Percentiles rank a stretch among this genome's conserved stretches.
These are phyloP conservation scores for Teratosphaeria nubilosa DNA, from an alignment of 2,329 filamentous ascomycete genomes.

Conservation along the genomic window DNA sequence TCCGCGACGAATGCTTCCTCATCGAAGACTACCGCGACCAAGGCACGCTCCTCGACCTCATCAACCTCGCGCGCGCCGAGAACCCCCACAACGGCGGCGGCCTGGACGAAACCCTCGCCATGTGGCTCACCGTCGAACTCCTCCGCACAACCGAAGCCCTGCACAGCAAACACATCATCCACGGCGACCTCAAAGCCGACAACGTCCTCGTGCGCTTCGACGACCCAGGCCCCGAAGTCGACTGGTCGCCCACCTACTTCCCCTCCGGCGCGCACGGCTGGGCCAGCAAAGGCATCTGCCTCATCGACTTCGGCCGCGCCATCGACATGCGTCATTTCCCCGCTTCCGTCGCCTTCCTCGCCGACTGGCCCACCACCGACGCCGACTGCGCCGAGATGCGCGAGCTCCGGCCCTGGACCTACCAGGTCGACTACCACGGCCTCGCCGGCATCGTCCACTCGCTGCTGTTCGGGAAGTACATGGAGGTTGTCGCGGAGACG, in stretches of 20 bases:
- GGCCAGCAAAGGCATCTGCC: slow-evolving; percentile 64
- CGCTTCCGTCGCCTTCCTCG: slow-evolving; percentile 73
- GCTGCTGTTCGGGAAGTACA: slow-evolving; percentile 88
- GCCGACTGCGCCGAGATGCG: slow-evolving; percentile 94
- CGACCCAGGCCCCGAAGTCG: slow-evolving; percentile 27
- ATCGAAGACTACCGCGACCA: slow-evolving; percentile 80
- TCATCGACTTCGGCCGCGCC: slow-evolving; percentile 90
- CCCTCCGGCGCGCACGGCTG: slow-evolving; percentile 69
- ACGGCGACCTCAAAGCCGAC: slow-evolving; percentile 91
- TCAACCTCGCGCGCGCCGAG: slow-evolving; percentile 67
- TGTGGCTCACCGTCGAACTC: slow-evolving; percentile 92
- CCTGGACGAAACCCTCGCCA: slow-evolving; percentile 83
- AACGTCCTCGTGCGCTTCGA: slow-evolving; percentile 87
- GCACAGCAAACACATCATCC: slow-evolving; percentile 68
- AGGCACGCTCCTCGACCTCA: slow-evolving; percentile 86
- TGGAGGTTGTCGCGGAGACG: slow-evolving; percentile 57
- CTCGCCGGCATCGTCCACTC: slow-evolving; percentile 80
- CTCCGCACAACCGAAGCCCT: slow-evolving; percentile 82
- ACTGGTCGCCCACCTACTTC: slow-evolving; percentile 56
- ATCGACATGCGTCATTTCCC: slow-evolving; percentile 87
- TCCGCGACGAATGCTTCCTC: slow-evolving; percentile 79
- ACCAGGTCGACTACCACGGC: slow-evolving; percentile 93
- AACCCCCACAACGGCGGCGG: slow-evolving; percentile 48
- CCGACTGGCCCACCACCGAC: slow-evolving; percentile 82
- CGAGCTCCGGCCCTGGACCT: slow-evolving; percentile 89